Conservation (phyloP, 148 eudicot genomes). For the Nepenthes mirabilis region DNA sequence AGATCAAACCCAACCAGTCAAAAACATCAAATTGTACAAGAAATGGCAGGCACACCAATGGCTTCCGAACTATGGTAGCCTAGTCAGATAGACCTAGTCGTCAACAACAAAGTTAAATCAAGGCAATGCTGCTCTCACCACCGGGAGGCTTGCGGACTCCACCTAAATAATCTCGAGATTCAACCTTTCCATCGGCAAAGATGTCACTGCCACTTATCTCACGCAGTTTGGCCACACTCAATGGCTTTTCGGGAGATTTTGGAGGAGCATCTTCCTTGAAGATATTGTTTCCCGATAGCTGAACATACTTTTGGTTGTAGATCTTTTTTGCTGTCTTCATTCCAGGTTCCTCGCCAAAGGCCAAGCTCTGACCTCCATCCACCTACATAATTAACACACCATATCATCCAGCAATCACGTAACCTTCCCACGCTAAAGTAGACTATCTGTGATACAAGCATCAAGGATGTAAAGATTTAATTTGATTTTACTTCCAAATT, state of each 20-base stretch:
- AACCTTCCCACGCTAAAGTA: neutral
- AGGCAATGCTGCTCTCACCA: conserved; percentile 9
- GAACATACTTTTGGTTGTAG: conserved; percentile 3
- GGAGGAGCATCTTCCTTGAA: conserved; percentile 7
- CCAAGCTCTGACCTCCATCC: conserved; percentile 22
- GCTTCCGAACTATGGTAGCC: no score
- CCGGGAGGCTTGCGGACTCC: conserved; percentile 13
- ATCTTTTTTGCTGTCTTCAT: neutral
- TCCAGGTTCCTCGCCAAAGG: conserved; percentile 9
- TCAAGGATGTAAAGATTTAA: no score
- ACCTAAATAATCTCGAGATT: conserved; percentile 5
- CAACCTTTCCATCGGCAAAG: conserved; percentile 7
- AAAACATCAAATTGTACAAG: no score
- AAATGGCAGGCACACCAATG: no score
- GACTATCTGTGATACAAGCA: no score
- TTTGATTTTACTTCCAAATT: no score
- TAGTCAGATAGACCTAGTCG: no score
- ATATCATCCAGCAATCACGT: neutral
- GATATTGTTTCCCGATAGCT: conserved; percentile 6
- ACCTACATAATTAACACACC: conserved; percentile 6
- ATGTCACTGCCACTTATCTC: conserved; percentile 11
- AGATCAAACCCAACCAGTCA: no score
- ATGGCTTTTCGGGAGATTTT: conserved; percentile 5
- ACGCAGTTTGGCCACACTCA: conserved; percentile 7
- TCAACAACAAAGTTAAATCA: neutral